Percentiles rank a stretch among this genome's conserved stretches.
Evolutionary conservation across 352 stramenopile genomes (phyloP).

Genomic region (Phytophthora constricta): DNA sequence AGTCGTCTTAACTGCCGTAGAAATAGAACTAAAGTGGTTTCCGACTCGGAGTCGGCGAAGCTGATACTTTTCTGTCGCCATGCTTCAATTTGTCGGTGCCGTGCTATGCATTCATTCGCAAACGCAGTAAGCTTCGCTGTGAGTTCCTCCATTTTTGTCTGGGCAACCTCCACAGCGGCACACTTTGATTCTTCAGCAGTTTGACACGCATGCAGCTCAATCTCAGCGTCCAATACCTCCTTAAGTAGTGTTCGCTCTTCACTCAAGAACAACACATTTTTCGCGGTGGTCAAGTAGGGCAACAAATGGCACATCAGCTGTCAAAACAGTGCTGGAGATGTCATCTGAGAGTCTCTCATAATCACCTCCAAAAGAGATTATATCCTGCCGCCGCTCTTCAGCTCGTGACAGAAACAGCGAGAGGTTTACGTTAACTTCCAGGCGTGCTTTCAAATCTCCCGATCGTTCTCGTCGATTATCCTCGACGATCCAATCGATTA

Average conservation of each 20-base stretch:
- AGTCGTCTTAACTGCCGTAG: conserved; percentile 10
- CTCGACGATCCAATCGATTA: conserved; percentile 76
- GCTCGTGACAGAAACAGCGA: conserved; percentile 85
- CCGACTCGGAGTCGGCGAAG: conserved; percentile 28
- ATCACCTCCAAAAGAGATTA: conserved; percentile 49
- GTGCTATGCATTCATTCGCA: conserved; percentile 51
- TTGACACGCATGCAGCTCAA: conserved; percentile 15
- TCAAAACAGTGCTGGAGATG: conserved; percentile 27
- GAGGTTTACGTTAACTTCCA: conserved; percentile 87
- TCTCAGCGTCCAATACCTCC: conserved; percentile 8
- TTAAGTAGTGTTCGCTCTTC: conserved; percentile 36
- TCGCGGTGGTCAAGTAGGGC: conserved; percentile 29
- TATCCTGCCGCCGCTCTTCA: conserved; percentile 77
- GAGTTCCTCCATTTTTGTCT: conserved; percentile 13
- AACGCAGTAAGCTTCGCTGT: conserved; percentile 41
- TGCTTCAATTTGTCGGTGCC: conserved; percentile 55
- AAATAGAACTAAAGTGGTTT: conserved; percentile 15
- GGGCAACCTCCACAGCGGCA: conserved; percentile 7
- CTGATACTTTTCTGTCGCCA: conserved; percentile 41
- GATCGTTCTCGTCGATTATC: conserved; percentile 43
- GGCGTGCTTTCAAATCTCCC: conserved; percentile 65
- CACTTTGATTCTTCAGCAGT: conserved; percentile 15
- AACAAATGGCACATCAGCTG: conserved; percentile 23
- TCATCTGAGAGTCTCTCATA: conserved; percentile 36
- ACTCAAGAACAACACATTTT: conserved; percentile 26